Evolutionary conservation across 2,329 filamentous ascomycete species (phyloP).

Genomic region (Talaromyces piceae): DNA sequence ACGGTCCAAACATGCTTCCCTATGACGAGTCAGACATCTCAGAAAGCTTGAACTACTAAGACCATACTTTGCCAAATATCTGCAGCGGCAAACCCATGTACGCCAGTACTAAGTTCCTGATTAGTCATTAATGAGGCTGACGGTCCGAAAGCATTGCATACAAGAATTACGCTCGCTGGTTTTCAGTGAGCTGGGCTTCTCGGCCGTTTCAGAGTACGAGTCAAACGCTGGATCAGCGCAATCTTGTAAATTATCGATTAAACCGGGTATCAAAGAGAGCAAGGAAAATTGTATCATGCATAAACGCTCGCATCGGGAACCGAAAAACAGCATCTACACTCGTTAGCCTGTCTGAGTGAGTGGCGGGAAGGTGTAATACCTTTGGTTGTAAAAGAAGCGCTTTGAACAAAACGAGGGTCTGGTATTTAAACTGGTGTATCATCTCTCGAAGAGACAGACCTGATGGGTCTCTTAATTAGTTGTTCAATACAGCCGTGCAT

Average conservation of each 20-base stretch:
- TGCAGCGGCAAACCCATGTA: constrained; percentile 95
- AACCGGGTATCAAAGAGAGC: constrained; percentile 86
- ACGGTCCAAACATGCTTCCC: constrained; percentile 92
- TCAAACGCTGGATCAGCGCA: constrained; percentile 91
- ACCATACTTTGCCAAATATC: constrained; percentile 75
- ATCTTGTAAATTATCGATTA: constrained; percentile 87
- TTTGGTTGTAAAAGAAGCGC: constrained; percentile 90
- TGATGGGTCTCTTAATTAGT: constrained; percentile 13
- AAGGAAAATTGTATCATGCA: constrained; percentile 99
- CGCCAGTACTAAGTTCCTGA: constrained; percentile 54
- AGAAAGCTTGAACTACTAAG: not conserved
- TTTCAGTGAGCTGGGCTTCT: constrained; percentile 73
- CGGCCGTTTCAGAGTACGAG: constrained; percentile 65
- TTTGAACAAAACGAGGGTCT: constrained; percentile 90
- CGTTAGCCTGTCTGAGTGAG: not conserved
- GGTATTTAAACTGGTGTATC: constrained; percentile 88
- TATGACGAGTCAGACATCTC: constrained; percentile 33
- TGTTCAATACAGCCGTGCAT: not conserved
- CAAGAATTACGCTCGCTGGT: constrained; percentile 84
- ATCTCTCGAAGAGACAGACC: constrained; percentile 75
- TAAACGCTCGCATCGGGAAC: constrained; percentile 86
- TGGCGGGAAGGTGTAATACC: too few species aligned
- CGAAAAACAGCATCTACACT: constrained; percentile 90
- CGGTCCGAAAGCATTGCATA: constrained; percentile 24
- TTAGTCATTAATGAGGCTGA: constrained; percentile 16